Conservation (phyloP, 192 early-diverging fungal genomes). For the Mortierella antarctica region DNA sequence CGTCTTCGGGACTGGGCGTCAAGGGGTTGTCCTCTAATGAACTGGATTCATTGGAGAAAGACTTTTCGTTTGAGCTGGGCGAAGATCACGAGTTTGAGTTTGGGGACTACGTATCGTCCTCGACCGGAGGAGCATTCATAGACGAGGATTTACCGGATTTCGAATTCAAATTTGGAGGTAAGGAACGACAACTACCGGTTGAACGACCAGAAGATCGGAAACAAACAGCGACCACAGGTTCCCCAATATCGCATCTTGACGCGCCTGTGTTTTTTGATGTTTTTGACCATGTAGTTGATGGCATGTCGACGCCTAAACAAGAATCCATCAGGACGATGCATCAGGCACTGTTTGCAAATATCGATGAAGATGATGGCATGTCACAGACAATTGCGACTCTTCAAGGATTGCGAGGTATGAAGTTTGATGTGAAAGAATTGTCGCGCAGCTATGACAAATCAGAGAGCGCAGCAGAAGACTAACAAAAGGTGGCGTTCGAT, state of each 20-base stretch:
- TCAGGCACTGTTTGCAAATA: slow-evolving; percentile 55
- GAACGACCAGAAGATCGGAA: background rate
- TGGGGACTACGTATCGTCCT: slow-evolving; percentile 27
- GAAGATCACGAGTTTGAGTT: slow-evolving; percentile 39
- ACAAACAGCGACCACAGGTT: background rate
- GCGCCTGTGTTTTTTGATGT: too few relatives aligned
- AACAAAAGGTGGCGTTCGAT: background rate
- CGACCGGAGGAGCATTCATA: slow-evolving; percentile 5
- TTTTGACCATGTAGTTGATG: background rate
- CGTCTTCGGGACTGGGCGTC: slow-evolving; percentile 20
- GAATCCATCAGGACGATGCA: slow-evolving; percentile 61
- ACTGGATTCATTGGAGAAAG: slow-evolving; percentile 10
- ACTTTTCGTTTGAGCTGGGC: slow-evolving; percentile 35
- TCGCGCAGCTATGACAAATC: background rate
- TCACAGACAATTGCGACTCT: slow-evolving; percentile 60
- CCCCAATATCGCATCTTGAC: too few relatives aligned
- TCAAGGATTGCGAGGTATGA: slow-evolving; percentile 62
- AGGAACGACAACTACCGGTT: background rate
- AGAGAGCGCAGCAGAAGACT: background rate
- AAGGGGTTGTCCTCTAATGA: slow-evolving; percentile 23
- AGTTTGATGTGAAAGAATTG: background rate
- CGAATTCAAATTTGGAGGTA: slow-evolving; percentile 27
- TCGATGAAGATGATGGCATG: slow-evolving; percentile 65
- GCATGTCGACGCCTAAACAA: slow-evolving; percentile 33
- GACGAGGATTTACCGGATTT: slow-evolving; percentile 15